Base-by-base conservation (phyloP, 2,329 filamentous ascomycete species). In the Cladosporium velox region DNA sequence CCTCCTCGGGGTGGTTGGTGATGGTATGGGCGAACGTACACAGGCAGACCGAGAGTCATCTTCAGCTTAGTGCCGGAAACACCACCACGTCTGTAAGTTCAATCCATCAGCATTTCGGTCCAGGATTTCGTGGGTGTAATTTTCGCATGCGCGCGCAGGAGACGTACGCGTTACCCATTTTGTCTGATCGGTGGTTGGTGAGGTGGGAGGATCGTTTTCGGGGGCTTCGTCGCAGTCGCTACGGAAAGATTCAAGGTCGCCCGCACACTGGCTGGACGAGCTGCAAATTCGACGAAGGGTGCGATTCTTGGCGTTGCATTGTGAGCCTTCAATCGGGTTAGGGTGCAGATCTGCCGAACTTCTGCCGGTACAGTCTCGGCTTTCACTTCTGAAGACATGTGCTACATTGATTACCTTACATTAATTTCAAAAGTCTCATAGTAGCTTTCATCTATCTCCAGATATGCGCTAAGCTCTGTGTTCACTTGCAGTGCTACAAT, bases 21-120 rank as follows among this genome's bases (percentile, higher is more conserved):
- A 18, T 62, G 54, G 51, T 28, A 14, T 62, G 60, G 60, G 60
- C 60, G 60, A 79, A 91, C 93, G 84, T 96, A 97, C 93, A 97
- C 93, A 85, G 95, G 95, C 80, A 99, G 93, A 97, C 92, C 95
- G 85, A 99, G 92, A 84, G 95, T 97, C 95, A 99, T 99, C 91
- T 97, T 98, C 80, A 98, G 91, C 91, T 99, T 99, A 91, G 96
- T 96, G 89, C 95, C 95, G 80, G 93, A 91, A 88, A 92, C 91
- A 91, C 91, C 91, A 88, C 92, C 86, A 57, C 61, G 61, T 64
- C 61, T 64, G 61, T 64, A 54, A 64, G 28, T 21, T 26, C 28
- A 57, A 47, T 47, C 61, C 61, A 44, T 65, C 63, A 65, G 63
- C 63, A 59, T 26, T 58, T 41, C 63, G 38, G 47, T 65, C 54